These are phyloP conservation scores for Cutaneotrichosporon sp. DNA, from an alignment of 1,284 basidiomycete genomes.

Conservation along the genomic window DNA sequence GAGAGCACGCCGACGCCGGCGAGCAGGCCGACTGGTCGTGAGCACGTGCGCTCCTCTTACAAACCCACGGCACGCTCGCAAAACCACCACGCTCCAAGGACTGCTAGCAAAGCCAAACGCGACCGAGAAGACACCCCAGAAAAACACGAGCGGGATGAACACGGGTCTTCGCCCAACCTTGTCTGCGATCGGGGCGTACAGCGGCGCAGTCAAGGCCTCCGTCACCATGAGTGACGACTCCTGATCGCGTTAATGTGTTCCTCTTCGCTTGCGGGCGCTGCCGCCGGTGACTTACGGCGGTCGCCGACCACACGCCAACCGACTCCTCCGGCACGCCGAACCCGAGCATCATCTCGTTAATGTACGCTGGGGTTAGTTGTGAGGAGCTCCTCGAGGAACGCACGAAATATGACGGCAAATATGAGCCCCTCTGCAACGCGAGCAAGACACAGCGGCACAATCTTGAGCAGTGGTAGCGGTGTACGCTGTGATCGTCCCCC, in stretches of 20 bases:
- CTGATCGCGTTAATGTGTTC: constrained; percentile 15
- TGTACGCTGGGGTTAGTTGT: constrained; percentile 23
- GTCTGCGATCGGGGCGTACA: constrained; percentile 36
- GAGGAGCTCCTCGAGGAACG: neutral
- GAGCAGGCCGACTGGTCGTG: constrained; percentile 27
- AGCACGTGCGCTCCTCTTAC: neutral
- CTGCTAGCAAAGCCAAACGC: constrained; percentile 20
- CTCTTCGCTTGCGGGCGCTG: neutral
- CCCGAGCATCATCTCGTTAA: constrained; percentile 38
- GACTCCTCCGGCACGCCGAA: constrained; percentile 36
- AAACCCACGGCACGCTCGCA: constrained; percentile 28
- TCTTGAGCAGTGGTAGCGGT: constrained; percentile 26
- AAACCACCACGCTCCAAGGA: constrained; percentile 20
- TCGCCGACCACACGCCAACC: constrained; percentile 36
- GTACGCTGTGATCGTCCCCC: constrained; percentile 6
- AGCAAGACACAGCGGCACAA: constrained; percentile 31
- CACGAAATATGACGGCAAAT: constrained; percentile 34
- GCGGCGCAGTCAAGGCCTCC: constrained; percentile 34
- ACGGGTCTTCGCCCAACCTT: constrained; percentile 30
- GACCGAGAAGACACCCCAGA: constrained; percentile 23
- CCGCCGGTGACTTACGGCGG: constrained; percentile 24
- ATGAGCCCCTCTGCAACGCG: constrained; percentile 34
- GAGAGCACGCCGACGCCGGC: constrained; percentile 38
- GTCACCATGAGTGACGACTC: constrained; percentile 36
- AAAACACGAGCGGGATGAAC: constrained; percentile 20